These are phyloP conservation scores for Hypoxylon sp. DNA, from an alignment of 2,329 filamentous ascomycete species.

Conservation along the genomic window DNA sequence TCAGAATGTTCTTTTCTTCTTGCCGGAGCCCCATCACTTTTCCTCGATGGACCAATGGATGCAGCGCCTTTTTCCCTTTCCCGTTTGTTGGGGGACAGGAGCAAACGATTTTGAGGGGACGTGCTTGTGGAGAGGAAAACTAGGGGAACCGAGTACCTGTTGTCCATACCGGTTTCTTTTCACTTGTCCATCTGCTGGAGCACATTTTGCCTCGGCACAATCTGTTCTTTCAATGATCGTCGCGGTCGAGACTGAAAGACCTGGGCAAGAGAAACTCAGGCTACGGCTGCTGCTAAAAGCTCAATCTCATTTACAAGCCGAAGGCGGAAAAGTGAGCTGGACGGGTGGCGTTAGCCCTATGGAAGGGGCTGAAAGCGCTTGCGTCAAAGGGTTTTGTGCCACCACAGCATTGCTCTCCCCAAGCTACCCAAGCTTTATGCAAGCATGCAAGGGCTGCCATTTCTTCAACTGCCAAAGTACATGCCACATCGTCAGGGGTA, in stretches of 20 bases:
- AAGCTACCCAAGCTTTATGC: not conserved
- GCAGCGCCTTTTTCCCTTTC: slow-evolving; percentile 12
- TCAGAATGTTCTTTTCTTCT: slow-evolving; percentile 26
- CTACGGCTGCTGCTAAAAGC: not conserved
- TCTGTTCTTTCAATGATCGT: not conserved
- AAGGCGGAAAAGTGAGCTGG: not conserved
- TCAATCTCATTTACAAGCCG: not conserved
- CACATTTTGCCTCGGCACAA: slow-evolving; percentile 13
- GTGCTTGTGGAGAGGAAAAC: not conserved
- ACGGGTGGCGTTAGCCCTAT: slow-evolving; percentile 27
- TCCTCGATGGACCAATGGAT: slow-evolving; percentile 11
- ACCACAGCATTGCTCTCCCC: slow-evolving; percentile 5
- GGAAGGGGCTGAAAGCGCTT: slow-evolving; percentile 31
- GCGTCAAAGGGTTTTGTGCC: slow-evolving; percentile 18
- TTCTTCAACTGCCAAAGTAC: not conserved
- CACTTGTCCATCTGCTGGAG: slow-evolving; percentile 3
- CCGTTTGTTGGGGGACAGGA: slow-evolving; percentile 32
- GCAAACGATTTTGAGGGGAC: slow-evolving; percentile 20
- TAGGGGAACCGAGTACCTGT: not conserved
- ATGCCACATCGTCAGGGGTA: not conserved
- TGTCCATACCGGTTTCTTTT: not conserved
- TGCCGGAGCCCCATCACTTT: slow-evolving; percentile 18
- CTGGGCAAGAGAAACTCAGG: not conserved
- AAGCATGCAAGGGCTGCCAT: slow-evolving; percentile 34
- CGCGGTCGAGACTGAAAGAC: not conserved